Evolutionary conservation across 2,329 filamentous ascomycete species (phyloP), one percentile per base, ranked within the genome.

Genomic region (Fusarium piperis): DNA sequence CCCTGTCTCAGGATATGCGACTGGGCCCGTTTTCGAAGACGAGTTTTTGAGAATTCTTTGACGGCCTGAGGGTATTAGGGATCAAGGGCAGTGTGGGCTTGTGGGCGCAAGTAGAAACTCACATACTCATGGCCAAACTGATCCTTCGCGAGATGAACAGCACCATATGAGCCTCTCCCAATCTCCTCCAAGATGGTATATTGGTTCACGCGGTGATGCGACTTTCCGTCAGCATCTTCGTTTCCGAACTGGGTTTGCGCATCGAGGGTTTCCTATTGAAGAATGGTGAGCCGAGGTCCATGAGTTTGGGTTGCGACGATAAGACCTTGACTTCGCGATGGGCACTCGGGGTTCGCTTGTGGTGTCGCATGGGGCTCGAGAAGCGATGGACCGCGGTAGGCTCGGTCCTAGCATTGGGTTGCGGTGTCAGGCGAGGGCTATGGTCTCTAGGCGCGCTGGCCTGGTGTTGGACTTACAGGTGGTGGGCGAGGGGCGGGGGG

Each of bases 31-130:
- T 95, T 97, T 57, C 95, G 91, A 61, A 99, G 85, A 36, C 95
- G 91, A 3, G 93, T 90, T 80, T 99, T 99, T 66, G 95, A 98
- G 82, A 99, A 98, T 78, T 98, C 95, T 82, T 99, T 99, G 79
- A 98, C 90, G 64, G 96, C 95, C 95, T 97, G 78, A 20, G 65
- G 57, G 59, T 51, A 62, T 67, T 74, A 68, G 15, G 57, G 70
- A 75, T 44, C 10, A 44, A 48, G n/a, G 10, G 12, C 15, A 26
- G 12, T 36, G 11, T 30, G 16, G n/a, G 23, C 33, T 9, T 35
- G 6, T 15, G 55, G 16, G 20, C 13, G 12, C 33, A 16, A 60
- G 38, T 52, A 48, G 48, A 13, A 33, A 77, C 92, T 87, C 87
- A 97, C 95, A 88, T 92, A 98, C 93, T 98, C 94, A 58, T 90